These are phyloP conservation scores for Picochlorum sp. DNA, from an alignment of 139 green algal species.

Conservation along the genomic window DNA sequence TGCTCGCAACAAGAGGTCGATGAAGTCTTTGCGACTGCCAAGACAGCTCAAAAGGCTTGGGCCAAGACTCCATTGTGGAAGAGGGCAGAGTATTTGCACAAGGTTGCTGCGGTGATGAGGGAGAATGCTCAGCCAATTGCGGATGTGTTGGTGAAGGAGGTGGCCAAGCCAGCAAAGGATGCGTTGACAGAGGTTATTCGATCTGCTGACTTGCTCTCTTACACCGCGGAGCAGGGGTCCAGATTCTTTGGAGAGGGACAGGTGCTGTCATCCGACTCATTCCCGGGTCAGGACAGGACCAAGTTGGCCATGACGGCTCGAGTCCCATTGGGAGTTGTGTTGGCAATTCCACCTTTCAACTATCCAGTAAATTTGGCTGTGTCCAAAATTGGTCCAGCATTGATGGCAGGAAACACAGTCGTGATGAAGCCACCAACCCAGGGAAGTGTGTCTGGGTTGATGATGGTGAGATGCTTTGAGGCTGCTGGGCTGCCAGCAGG, in stretches of 20 bases:
- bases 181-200: constrained; percentile 67
- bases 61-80: constrained; percentile 81
- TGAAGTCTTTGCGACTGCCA: constrained; percentile 59
- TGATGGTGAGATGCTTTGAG: constrained; percentile 86
- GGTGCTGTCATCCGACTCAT: constrained; percentile 79
- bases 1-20: constrained; percentile 89
- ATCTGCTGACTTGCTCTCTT: constrained; percentile 83
- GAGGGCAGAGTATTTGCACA: constrained; percentile 72
- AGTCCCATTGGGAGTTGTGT: constrained; percentile 84
- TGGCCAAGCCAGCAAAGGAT: constrained; percentile 89
- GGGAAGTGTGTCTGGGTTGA: constrained; percentile 69
- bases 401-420: constrained; percentile 94
- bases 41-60: constrained; percentile 76
- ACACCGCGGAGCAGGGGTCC: constrained; percentile 90
- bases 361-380: constrained; percentile 93
- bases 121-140: constrained; percentile 79
- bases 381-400: constrained; percentile 86
- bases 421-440: constrained; percentile 96
- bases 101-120: constrained; percentile 63
- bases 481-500: constrained; percentile 73
- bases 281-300: constrained; percentile 79
- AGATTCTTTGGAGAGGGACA: constrained; percentile 73
- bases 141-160: constrained; percentile 78
- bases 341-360: constrained; percentile 97
- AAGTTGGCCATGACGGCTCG: constrained; percentile 78